Conservation (phyloP, 805 yeast genomes). For the Candida suzukii region DNA sequence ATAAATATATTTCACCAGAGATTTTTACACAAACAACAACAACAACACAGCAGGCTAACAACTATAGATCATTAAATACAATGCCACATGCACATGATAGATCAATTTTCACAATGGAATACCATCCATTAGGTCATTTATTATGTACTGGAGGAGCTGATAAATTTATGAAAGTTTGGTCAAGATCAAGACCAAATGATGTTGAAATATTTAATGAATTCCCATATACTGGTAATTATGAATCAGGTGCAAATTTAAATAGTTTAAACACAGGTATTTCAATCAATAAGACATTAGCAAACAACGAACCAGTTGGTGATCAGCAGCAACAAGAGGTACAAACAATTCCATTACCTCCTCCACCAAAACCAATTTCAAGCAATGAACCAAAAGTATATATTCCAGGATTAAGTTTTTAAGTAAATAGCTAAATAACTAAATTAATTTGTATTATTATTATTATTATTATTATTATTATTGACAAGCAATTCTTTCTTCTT, state of each 20-base stretch:
- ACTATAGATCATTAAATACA: constrained; percentile 37
- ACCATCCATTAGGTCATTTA: constrained; percentile 91
- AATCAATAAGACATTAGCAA: too few relatives aligned
- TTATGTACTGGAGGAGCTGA: constrained; percentile 92
- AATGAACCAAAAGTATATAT: neutral
- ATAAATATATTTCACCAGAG: constrained; percentile 37
- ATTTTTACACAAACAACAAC: constrained; percentile 7
- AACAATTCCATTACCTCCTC: too few relatives aligned
- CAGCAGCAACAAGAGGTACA: too few relatives aligned
- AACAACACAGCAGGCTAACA: constrained; percentile 16
- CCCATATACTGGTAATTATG: constrained; percentile 48
- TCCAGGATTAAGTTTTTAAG: neutral
- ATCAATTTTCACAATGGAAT: constrained; percentile 83
- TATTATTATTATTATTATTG: too few relatives aligned
- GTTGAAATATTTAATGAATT: constrained; percentile 76
- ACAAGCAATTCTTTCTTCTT: constrained; percentile 55
- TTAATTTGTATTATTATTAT: neutral
- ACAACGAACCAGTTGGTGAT: too few relatives aligned
- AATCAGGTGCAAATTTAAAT: neutral
- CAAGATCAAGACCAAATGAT: constrained; percentile 86
- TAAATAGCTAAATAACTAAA: neutral
- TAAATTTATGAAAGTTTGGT: constrained; percentile 90
- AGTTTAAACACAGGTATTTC: too few relatives aligned
- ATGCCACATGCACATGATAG: constrained; percentile 94
- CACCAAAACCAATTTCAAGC: neutral